Evolutionary conservation across 106 monocot genomes (phyloP), one percentile per base, ranked within the genome.

Genomic region (Triglochin maritima): DNA sequence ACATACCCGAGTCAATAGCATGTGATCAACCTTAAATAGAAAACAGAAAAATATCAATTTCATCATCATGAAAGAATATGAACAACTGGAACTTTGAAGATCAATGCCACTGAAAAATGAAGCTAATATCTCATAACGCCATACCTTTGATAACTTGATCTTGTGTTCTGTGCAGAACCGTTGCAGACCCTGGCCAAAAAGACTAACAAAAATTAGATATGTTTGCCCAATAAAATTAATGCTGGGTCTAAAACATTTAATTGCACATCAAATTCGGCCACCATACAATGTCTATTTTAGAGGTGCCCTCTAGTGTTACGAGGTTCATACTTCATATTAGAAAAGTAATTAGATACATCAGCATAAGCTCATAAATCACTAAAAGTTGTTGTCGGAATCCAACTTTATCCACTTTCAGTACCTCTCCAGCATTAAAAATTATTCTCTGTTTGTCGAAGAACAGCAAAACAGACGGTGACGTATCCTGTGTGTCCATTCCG

Each of bases 401-500:
- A 29, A 29, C 1, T 29, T 29, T 29, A 29, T 29, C 29, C 29
- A 29, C 41, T 69, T 57, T 49, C 42, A 69, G 73, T 83, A 90
- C 95, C 95, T 95, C 95, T 14, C 95, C 90, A 48, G 90, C 87
- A 79, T 96, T 96, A 75, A 96, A 96, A 70, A 96, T 81, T 72
- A 96, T 88, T 62, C 90, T 87, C 72, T 95, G 94, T 17, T 81
- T 82, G 56, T 88, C 90, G 69, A 96, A 95, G 74, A 95, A 95
- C n/a, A 95, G 81, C 57, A 90, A 77, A 63, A 95, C 87, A 6
- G 94, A 95, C 50, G 94, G 85, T 46, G 87, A 90, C 7, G 94
- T 95, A 77, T 95, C 90, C 61, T 95, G 94, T 54, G 94, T 90
- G 63, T 95, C 94, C 94, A 95, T 95, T 67, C 94, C 90, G 66